Evolutionary conservation across 306 rosid genomes (phyloP), one percentile per base, ranked within the genome.

Genomic region (Prunus persica): DNA sequence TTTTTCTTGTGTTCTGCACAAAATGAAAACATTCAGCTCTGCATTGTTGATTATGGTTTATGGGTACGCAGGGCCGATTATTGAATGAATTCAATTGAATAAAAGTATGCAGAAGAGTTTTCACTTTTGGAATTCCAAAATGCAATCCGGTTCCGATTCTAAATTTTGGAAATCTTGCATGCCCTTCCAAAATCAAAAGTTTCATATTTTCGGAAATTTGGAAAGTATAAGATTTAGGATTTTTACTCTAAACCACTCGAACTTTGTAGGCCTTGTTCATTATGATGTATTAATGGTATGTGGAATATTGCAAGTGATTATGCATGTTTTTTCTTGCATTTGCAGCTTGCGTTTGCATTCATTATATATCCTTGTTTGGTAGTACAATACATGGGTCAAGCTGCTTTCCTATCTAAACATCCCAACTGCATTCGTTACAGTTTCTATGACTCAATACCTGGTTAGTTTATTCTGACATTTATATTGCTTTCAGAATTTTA

Each of bases 361-460:
- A 71, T 89, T 76, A 78, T 90, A 70, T 92, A 88, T 85, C 97
- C 97, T 66, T 92, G 96, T 86, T 82, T 92, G 89, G 96, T 92
- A 12, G 82, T 90, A 54, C 97, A 92, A 78, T 92, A 92, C 89
- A 87, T 92, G 93, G 97, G 97, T 74, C 97, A 92, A 78, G 96
- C 96, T 83, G 97, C 97, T 72, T 90, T 87, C 86, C 80, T 92
- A 45, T 92, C 96, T 74, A 86, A 78, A 82, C 78, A 92, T 81
- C 79, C 74, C 11, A 8, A 50, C 5, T 74, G 80, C 68, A 69
- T 88, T 60, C 73, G 66, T 50, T 72, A 72, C 79, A 87, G 88
- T 79, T 92, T 92, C 68, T 92, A 86, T 64, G 89, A 84, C 72
- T 90, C 97, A 32, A 88, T 90, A 62, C 97, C 97, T 4, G 73